Evolutionary conservation across 306 rosid genomes (phyloP), one percentile per base, ranked within the genome.

Genomic region (Vachellia collinsii): DNA sequence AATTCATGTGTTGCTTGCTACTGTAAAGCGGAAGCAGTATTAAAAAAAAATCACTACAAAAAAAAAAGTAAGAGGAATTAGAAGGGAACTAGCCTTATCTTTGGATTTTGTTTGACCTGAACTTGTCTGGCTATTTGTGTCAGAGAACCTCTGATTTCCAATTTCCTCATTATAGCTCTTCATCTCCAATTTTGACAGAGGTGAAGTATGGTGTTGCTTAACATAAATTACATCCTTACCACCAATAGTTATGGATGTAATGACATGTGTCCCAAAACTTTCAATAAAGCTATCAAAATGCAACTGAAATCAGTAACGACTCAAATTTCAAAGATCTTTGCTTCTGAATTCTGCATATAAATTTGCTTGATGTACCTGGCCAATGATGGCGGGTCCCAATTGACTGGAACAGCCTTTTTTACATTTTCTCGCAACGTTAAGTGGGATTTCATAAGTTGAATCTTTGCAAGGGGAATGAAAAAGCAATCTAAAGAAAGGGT

Each of bases 181-280:
- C 22, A 94, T 86, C 90, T 94, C 97, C 86, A 72, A 82, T 71
- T 86, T 92, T 65, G 97, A 87, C 77, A 94, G 79, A 38, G 95
- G 88, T 44, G 98, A 94, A 71, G 90, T 79, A 59, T 84, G 86
- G 86, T 90, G 97, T 80, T 94, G 98, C 86, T 90, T 94, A 43
- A 92, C 90, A 70, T 86, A 94, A 76, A 94, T 90, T 68, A 92
- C 90, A 87, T 94, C 98, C 85, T 94, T 90, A 63, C 98, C 97
- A 29, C 98, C 97, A 79, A 94, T 92, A 22, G 98, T 94, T 80
- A 94, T 80, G 38, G 98, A 94, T 43, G 89, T 87, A 70, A 94
- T 90, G 10, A 94, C 87, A 85, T 94, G 97, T 3, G 98, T 94
- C 82, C 98, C 98, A 80, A 89, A 94, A 77, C 82, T 92, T 80